These are phyloP conservation scores for Russula sp. DNA, from an alignment of 768 basidiomycete genomes.

Conservation along the genomic window DNA sequence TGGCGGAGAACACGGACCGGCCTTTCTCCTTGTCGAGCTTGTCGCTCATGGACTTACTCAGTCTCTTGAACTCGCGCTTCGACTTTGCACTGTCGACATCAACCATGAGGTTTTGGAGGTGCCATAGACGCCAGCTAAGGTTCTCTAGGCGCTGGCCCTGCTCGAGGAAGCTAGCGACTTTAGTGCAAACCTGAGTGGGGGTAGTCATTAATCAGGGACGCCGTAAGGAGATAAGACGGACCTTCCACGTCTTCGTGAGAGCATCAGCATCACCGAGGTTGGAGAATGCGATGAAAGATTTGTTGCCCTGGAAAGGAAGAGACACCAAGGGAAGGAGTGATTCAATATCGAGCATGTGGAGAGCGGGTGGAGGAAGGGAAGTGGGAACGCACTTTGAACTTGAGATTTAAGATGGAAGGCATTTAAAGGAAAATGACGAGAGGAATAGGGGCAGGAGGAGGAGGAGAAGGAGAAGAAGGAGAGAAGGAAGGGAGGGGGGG, in stretches of 20 bases:
- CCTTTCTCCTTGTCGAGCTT: conserved; percentile 92
- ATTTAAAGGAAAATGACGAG: conserved; percentile 31
- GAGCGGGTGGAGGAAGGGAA: not conserved
- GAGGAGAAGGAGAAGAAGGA: not conserved
- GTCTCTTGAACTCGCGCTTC: conserved; percentile 85
- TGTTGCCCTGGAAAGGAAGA: conserved; percentile 59
- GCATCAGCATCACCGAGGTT: conserved; percentile 80
- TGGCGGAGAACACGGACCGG: conserved; percentile 44
- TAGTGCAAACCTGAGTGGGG: conserved; percentile 65
- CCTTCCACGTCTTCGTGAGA: conserved; percentile 89
- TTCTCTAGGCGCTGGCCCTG: conserved; percentile 89
- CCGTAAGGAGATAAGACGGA: conserved; percentile 25
- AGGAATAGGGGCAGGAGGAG: not conserved
- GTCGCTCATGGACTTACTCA: conserved; percentile 84
- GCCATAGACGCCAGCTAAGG: conserved; percentile 89
- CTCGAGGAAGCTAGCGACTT: conserved; percentile 86
- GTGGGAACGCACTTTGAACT: conserved; percentile 58
- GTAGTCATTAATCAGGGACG: not conserved
- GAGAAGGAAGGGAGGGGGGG: not conserved
- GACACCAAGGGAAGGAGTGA: conserved; percentile 20
- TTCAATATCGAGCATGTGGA: conserved; percentile 15
- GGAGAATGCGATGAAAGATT: conserved; percentile 90
- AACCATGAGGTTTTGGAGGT: conserved; percentile 86
- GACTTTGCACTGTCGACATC: conserved; percentile 84
- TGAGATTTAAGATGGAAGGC: conserved; percentile 81